Percentiles rank a stretch among this genome's conserved stretches.
phyloP scores from a whole-genome alignment of 176 grass and related monocot genomes.

The Thinopyrum elongatum region DNA sequence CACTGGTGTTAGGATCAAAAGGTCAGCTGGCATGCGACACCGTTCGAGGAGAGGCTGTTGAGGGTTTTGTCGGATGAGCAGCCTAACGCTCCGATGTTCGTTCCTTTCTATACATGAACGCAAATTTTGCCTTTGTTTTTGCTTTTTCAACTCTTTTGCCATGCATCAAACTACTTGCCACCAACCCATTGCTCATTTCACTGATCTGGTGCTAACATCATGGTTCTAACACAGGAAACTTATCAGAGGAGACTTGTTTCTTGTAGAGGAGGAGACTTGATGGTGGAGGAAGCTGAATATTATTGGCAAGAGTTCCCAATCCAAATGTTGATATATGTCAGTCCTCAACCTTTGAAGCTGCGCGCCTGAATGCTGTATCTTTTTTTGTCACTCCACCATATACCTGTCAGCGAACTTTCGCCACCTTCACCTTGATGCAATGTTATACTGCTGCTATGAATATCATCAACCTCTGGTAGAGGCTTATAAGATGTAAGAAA shows the following conservation, averaged over 20 bases:
- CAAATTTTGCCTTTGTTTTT: neutral
- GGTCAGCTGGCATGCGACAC: conserved; percentile 70
- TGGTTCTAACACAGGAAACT: conserved; percentile 14
- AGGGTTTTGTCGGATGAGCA: conserved; percentile 68
- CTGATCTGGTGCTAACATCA: neutral
- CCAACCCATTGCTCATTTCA: neutral
- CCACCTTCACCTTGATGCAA: neutral
- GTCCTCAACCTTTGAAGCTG: neutral
- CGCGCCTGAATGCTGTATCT: no score
- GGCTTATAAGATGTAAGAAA: neutral
- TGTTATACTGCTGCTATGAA: neutral
- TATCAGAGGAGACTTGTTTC: conserved; percentile 14
- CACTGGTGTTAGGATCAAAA: conserved; percentile 57
- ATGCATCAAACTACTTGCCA: neutral
- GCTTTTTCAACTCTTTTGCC: neutral
- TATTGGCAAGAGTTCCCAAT: neutral
- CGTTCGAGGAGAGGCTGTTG: conserved; percentile 74
- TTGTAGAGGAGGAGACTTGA: neutral
- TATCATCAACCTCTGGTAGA: neutral
- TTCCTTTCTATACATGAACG: neutral
- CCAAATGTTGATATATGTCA: neutral
- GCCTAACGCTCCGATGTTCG: conserved; percentile 43
- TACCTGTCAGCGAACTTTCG: neutral
- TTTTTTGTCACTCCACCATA: no score
- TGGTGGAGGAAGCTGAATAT: neutral